Conservation (phyloP, 139 green algal genomes). For the Coelastrella sp. region DNA sequence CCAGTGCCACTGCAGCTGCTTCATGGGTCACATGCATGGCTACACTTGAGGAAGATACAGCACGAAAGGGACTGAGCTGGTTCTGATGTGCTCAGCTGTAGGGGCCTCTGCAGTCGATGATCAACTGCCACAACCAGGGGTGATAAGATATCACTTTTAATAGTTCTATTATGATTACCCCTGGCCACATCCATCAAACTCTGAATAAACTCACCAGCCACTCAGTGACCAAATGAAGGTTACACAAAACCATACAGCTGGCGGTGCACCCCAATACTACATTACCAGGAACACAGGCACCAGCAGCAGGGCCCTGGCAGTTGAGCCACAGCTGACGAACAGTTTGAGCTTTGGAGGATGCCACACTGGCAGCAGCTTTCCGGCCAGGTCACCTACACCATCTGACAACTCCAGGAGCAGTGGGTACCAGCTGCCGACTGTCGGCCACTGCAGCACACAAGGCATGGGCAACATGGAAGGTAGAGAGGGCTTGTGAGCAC, state of each 20-base stretch:
- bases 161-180: not conserved
- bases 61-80: too few relatives aligned
- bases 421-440: conserved; percentile 1
- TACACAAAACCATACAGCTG: not conserved
- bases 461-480: not conserved
- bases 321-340: not conserved
- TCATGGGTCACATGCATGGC: too few relatives aligned
- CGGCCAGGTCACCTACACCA: not conserved
- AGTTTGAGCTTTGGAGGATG: not conserved
- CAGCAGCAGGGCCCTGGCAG: not conserved
- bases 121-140: too few relatives aligned
- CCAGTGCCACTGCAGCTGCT: too few relatives aligned
- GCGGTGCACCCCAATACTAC: not conserved
- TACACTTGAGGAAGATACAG: too few relatives aligned
- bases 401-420: conserved; percentile 5
- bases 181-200: not conserved
- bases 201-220: not conserved
- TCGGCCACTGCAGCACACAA: not conserved
- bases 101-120: too few relatives aligned
- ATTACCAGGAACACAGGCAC: not conserved
- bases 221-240: not conserved
- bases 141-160: too few relatives aligned
- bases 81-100: too few relatives aligned
- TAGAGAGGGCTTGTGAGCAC: too few relatives aligned
- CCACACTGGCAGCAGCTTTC: not conserved